A percentile compares a stretch with the other conserved stretches of the same genome.
These are phyloP conservation scores for Rachicladosporium sp. DNA, from an alignment of 2,329 filamentous ascomycete species.

Conservation along the genomic window DNA sequence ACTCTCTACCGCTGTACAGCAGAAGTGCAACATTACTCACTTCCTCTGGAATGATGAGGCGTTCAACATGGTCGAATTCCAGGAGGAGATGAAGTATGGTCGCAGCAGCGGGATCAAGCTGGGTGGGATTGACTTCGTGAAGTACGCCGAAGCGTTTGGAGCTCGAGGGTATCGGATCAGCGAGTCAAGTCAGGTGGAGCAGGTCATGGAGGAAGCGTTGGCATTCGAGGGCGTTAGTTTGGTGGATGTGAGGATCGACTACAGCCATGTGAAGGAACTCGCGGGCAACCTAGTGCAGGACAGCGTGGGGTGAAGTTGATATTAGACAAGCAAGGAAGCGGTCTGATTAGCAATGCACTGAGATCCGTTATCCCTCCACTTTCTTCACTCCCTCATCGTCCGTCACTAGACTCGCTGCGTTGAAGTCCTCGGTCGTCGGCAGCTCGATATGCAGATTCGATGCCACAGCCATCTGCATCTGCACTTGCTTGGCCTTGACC, in stretches of 20 bases:
- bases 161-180: slow-evolving; percentile 32
- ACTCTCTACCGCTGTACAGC: slow-evolving; percentile 34
- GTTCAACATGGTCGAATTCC: slow-evolving; percentile 41
- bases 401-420: slow-evolving; percentile 22
- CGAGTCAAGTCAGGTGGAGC: slow-evolving; percentile 27
- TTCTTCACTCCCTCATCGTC: slow-evolving; percentile 24
- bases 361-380: slow-evolving; percentile 29
- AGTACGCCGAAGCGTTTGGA: slow-evolving; percentile 35
- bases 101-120: slow-evolving; percentile 33
- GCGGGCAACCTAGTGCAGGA: slow-evolving; percentile 28
- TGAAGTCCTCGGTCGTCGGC: slow-evolving; percentile 28
- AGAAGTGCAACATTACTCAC: slow-evolving; percentile 38
- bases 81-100: slow-evolving; percentile 39
- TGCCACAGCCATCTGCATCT: slow-evolving; percentile 26
- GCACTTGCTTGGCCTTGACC: slow-evolving; percentile 21
- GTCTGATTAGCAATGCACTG: neutral
- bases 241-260: slow-evolving; percentile 37
- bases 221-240: slow-evolving; percentile 30
- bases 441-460: slow-evolving; percentile 29
- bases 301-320: slow-evolving; percentile 14
- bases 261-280: slow-evolving; percentile 29
- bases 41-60: slow-evolving; percentile 39
- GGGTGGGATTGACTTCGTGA: slow-evolving; percentile 36
- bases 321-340: neutral
- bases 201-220: slow-evolving; percentile 33